A percentile compares a stretch with the other conserved stretches of the same genome.
Evolutionary conservation across 2,329 filamentous ascomycete genomes (phyloP).

Genomic region (Tolypocladium inflatum): DNA sequence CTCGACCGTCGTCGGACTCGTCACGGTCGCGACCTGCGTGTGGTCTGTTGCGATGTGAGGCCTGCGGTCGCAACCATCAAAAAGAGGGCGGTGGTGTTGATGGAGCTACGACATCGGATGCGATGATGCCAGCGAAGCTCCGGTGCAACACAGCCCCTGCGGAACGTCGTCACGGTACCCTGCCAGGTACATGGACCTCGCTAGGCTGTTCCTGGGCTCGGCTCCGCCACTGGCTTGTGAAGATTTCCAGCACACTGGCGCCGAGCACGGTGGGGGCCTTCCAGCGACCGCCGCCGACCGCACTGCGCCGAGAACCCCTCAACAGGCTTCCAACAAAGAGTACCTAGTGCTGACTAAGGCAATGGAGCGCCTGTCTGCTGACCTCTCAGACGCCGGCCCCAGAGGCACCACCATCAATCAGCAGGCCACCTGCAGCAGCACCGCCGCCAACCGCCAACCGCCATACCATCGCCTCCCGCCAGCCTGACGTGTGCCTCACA

Average conservation of each 20-base stretch:
- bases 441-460: constrained; percentile 1
- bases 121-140: constrained; percentile 4
- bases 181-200: background rate
- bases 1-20: background rate
- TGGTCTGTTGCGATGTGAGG: background rate
- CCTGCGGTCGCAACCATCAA: background rate
- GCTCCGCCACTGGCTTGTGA: background rate
- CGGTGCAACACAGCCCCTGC: background rate
- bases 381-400: background rate
- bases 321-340: background rate
- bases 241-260: background rate
- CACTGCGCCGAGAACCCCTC: no score
- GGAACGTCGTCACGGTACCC: background rate
- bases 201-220: background rate
- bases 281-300: no score
- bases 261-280: no score
- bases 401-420: constrained; percentile 1
- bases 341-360: background rate
- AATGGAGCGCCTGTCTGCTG: background rate
- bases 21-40: background rate
- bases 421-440: background rate
- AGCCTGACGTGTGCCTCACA: constrained; percentile 13
- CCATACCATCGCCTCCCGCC: constrained; percentile 3
- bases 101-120: background rate
- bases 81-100: background rate